Evolutionary conservation across 441 rosid species (phyloP), one percentile per base, ranked within the genome.

Genomic region (Pelargonium myrrhifolium): DNA sequence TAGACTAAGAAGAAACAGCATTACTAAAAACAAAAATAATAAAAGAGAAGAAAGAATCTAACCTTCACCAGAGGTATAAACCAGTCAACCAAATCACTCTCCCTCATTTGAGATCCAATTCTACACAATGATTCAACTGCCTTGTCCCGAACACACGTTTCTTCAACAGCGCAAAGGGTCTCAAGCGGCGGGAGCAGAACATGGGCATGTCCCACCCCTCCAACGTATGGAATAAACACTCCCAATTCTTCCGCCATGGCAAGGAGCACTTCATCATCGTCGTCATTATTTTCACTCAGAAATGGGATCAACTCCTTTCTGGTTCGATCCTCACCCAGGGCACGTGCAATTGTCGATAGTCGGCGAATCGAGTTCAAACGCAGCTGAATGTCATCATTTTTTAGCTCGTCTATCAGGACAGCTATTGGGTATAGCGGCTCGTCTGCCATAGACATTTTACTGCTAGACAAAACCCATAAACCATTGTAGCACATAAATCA

Each of bases 261-360:
- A 67, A 93, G 99, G 71, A 91, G 99, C 22, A 93, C 96, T 80
- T 93, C 99, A 28, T 93, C 99, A 21, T 93, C 99, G 28, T 93
- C 99, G 7, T 93, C 97, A 66, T 90, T 91, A 75, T 89, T 93
- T 80, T 93, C 99, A 9, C 95, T 81, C 60, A 93, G 73, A 72
- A 93, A 93, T 0, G 99, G 99, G 61, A 93, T 87, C 74, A 93
- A 65, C 72, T 93, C 99, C 85, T 85, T 91, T 26, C 99, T 82
- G 0, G 98, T 90, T 66, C 97, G 82, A 64, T 93, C 99, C 74
- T 91, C 99, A 5, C 97, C 99, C 2, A 93, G 92, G 0, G 96
- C 99, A 21, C 91, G 96, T 0, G 99, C 97, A 28, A 93, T 93
- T 0, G 93, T 93, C 18, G 99, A 89, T 6, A 93, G 80, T 14